phyloP scores from a whole-genome alignment of 2,329 filamentous ascomycete species.

The Alternaria sp. region DNA sequence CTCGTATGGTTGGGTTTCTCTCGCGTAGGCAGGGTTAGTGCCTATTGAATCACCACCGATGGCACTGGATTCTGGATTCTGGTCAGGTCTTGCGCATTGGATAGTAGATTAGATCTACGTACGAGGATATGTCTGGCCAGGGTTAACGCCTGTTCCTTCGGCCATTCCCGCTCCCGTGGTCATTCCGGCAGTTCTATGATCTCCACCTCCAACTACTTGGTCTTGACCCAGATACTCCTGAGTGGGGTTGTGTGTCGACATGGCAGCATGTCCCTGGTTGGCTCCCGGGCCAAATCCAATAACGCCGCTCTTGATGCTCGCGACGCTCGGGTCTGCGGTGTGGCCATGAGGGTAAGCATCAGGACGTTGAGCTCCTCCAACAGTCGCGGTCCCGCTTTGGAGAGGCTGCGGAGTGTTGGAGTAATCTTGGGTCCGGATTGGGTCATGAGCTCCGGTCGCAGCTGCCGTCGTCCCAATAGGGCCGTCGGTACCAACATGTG shows the following conservation, averaged over 20 bases:
- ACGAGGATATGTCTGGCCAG: constrained; percentile 21
- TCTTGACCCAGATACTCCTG: constrained; percentile 16
- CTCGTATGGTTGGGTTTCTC: constrained; percentile 12
- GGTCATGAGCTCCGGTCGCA: background rate
- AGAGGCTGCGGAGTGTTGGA: background rate
- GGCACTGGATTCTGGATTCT: constrained; percentile 8
- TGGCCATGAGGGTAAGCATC: constrained; percentile 15
- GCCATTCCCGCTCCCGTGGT: constrained; percentile 1
- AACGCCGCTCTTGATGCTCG: constrained; percentile 51
- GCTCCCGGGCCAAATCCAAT: constrained; percentile 40
- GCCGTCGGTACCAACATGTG: constrained; percentile 13
- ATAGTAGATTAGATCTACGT: constrained; percentile 21
- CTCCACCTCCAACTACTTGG: constrained; percentile 27
- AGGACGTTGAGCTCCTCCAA: constrained; percentile 22
- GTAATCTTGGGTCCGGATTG: background rate
- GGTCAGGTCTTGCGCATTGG: constrained; percentile 11
- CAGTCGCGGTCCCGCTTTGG: background rate
- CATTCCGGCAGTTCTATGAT: constrained; percentile 14
- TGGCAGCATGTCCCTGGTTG: constrained; percentile 32
- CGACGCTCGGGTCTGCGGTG: constrained; percentile 35
- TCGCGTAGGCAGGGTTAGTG: background rate
- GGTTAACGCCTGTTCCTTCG: constrained; percentile 2
- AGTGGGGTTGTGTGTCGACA: constrained; percentile 20
- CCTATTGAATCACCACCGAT: constrained; percentile 2
- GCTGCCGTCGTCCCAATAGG: constrained; percentile 2